These are phyloP conservation scores for Quercus mongolica DNA, from an alignment of 306 rosid species.

Conservation along the genomic window DNA sequence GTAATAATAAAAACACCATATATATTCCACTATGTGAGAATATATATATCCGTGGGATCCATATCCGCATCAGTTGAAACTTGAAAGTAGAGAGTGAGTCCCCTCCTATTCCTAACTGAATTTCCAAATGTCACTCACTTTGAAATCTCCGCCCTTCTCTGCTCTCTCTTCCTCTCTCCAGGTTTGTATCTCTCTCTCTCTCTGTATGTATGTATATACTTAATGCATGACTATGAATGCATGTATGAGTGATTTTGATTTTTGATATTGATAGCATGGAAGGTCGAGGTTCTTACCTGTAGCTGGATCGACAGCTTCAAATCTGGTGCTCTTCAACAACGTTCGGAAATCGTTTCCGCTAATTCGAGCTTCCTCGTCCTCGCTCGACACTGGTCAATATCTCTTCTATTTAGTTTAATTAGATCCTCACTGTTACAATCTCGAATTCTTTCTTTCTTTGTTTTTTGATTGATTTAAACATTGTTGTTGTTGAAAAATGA, in stretches of 20 bases:
- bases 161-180: constrained; percentile 47
- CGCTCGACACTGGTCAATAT: constrained; percentile 51
- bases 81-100: too few relatives aligned
- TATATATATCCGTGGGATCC: too few relatives aligned
- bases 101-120: not conserved
- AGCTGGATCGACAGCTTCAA: constrained; percentile 33
- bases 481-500: not conserved
- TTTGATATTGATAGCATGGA: constrained; percentile 26
- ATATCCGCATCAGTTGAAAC: too few relatives aligned
- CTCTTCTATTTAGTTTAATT: not conserved
- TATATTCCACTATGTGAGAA: too few relatives aligned
- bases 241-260: not conserved
- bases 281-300: constrained; percentile 34
- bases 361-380: constrained; percentile 55
- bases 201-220: not conserved
- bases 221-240: not conserved
- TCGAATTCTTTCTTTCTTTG: too few relatives aligned
- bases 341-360: constrained; percentile 33
- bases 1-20: too few relatives aligned
- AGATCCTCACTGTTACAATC: not conserved
- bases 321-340: constrained; percentile 19
- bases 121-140: constrained; percentile 46
- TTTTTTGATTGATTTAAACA: not conserved
- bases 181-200: constrained; percentile 17
- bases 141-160: constrained; percentile 67